Evolutionary conservation across 2,329 filamentous ascomycete species (phyloP), one percentile per base, ranked within the genome.

Genomic region (Chaetomiaceae sp.): DNA sequence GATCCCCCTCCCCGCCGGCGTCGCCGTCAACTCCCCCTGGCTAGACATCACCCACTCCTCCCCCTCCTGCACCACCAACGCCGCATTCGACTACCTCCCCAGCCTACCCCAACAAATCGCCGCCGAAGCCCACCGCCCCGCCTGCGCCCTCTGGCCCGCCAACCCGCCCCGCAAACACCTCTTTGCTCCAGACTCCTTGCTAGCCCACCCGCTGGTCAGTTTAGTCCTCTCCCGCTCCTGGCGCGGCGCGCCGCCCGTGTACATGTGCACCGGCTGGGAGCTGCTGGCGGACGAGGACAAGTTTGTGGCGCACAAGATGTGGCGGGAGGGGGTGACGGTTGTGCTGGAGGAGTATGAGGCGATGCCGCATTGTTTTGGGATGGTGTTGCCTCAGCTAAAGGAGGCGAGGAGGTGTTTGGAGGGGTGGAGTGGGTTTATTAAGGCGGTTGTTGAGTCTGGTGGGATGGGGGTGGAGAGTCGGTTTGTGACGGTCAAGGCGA

Each of bases 321-420:
- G 73, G 15, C 59, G 63, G 7, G 80, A 87, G 42, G 82, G 80
- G 5, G 84, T 85, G 0, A 64, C 63, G 0, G 80, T 91, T 0
- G 75, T 81, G 3, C 87, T 84, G 63, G 82, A 88, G 65, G 81
- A 89, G 69, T 94, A 84, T 65, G 84, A 91, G 66, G 85, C 82
- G 3, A 92, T 92, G 88, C 87, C 89, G 50, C 88, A 91, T 69
- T 83, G 81, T 61, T 92, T 89, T 64, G 81, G 78, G 0, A 63
- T 83, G 58, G 58, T 88, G 1, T 69, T 89, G 51, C 68, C 74
- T 1, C 68, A 70, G 4, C 65, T 76, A 2, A 64, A 72, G 1
- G 74, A 70, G 27, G 70, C 77, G 3, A 70, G 65, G 59, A 73
- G 77, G 44, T 87, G 82, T 61, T 77, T 82, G 53, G 67, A 75